Base-by-base conservation (phyloP, 495 filamentous ascomycete genomes). In the Hypoxylon intermedium region DNA sequence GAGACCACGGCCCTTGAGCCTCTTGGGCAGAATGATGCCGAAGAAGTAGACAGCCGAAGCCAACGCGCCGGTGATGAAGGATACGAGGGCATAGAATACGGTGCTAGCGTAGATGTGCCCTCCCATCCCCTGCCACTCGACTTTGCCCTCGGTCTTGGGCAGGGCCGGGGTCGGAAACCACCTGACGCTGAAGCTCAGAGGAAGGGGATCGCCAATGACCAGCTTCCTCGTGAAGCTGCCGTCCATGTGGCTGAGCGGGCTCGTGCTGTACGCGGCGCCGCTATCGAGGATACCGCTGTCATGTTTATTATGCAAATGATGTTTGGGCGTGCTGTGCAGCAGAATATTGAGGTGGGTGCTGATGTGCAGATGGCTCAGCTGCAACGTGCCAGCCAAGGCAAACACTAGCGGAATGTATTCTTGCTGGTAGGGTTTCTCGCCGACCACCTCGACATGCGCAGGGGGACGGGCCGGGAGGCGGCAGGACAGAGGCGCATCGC, bases 401-500 rank as follows among this genome's bases (percentile, higher is more conserved):
- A 98, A 90, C 6, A 94, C 90, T 6, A 87, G 72, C 1, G 84
- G 84, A n/a, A 85, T 73, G 68, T 80, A 84, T 62, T 86, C 82
- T n/a, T 72, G 74, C 40, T 68, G 58, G 43, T 67, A 65, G 6
- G 68, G 71, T 44, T 75, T 73, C 63, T 79, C 75, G 56, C 79
- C 79, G 9, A 80, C 68, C 11, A 70, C 66, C 58, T 79, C 67
- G 68, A 77, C 45, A 59, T 78, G 75, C 6, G 76, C 68, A 6
- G 87, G 76, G 0, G 93, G 93, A 5, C 84, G 85, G 7, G 91
- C 86, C 34, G 93, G 93, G 1, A 98, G 83, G 55, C 94, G 93
- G 75, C 94, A 98, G 42, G 91, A 87, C 40, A 98, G 82, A 23
- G 94, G 94, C 9, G 90, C 91, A 73, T 98, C 94, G 77, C 88